A percentile compares a stretch with the other conserved stretches of the same genome.
These are phyloP conservation scores for Talaromyces albobiverticillius DNA, from an alignment of 2,329 filamentous ascomycete species.

Conservation along the genomic window DNA sequence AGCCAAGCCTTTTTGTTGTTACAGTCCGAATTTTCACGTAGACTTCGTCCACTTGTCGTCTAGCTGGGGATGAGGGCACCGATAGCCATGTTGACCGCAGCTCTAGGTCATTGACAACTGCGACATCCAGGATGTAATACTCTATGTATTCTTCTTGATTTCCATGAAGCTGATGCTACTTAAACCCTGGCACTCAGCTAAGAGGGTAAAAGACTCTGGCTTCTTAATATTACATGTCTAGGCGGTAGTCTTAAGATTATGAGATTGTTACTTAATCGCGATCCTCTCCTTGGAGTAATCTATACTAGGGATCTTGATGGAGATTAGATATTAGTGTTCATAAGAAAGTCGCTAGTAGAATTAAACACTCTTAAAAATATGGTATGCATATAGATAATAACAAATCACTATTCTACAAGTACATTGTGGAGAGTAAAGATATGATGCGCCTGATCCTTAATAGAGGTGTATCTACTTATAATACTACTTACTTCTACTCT, in stretches of 20 bases:
- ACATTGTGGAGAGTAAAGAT: neutral
- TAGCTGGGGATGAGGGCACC: no score
- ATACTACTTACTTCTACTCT: neutral
- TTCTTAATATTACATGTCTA: constrained; percentile 17
- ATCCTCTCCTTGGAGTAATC: constrained; percentile 16
- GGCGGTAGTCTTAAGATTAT: constrained; percentile 14
- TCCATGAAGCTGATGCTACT: constrained; percentile 13
- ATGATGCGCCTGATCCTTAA: constrained; percentile 1
- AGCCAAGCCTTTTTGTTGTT: no score
- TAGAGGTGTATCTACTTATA: neutral
- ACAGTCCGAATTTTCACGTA: no score
- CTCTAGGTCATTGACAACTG: no score
- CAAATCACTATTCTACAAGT: no score
- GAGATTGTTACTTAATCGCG: constrained; percentile 17
- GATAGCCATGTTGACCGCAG: no score
- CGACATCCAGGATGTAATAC: no score
- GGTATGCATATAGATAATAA: no score
- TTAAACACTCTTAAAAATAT: no score
- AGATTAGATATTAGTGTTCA: neutral
- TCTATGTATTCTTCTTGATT: constrained; percentile 18
- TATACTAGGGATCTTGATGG: neutral
- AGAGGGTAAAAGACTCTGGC: constrained; percentile 9
- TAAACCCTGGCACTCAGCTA: neutral
- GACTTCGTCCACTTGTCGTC: no score
- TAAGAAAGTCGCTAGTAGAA: neutral